Conservation (phyloP, 305 asterid genomes). For the Fraxinus latifolia region DNA sequence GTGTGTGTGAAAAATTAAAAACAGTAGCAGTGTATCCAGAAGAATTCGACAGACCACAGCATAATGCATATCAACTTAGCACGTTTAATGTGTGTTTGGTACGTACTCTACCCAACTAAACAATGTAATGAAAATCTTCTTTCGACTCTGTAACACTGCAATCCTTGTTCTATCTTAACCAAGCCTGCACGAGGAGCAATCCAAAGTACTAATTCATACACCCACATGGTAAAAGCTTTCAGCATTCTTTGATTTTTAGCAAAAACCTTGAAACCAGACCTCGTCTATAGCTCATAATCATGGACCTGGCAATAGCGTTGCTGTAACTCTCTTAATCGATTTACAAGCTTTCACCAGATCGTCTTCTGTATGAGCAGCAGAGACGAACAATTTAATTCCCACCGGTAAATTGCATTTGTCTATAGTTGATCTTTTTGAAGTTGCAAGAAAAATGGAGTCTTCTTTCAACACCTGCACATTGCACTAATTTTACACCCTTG, state of each 20-base stretch:
- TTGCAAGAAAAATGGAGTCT: conserved; percentile 54
- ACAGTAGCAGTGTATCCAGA: background rate
- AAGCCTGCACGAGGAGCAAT: background rate
- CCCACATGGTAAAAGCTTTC: background rate
- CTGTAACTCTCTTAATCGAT: conserved; percentile 50
- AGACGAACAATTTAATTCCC: conserved; percentile 59
- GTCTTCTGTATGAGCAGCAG: conserved; percentile 66
- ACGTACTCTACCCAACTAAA: background rate
- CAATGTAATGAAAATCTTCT: background rate
- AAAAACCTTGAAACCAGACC: background rate
- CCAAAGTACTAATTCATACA: background rate
- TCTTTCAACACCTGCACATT: conserved; percentile 62
- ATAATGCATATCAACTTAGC: background rate
- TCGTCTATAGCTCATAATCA: conserved; percentile 11
- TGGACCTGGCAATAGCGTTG: conserved; percentile 32
- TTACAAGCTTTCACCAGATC: conserved; percentile 64
- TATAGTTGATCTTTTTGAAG: conserved; percentile 65
- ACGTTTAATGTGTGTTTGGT: background rate
- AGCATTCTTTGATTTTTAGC: background rate
- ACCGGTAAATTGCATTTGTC: conserved; percentile 78
- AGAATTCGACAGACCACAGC: background rate
- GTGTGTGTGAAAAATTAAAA: background rate
- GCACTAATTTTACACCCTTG: conserved; percentile 2
- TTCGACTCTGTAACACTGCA: background rate
- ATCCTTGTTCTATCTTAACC: conserved; percentile 3